phyloP scores from a whole-genome alignment of 176 grass and related monocot genomes.

The Echinochloa phyllopogon region DNA sequence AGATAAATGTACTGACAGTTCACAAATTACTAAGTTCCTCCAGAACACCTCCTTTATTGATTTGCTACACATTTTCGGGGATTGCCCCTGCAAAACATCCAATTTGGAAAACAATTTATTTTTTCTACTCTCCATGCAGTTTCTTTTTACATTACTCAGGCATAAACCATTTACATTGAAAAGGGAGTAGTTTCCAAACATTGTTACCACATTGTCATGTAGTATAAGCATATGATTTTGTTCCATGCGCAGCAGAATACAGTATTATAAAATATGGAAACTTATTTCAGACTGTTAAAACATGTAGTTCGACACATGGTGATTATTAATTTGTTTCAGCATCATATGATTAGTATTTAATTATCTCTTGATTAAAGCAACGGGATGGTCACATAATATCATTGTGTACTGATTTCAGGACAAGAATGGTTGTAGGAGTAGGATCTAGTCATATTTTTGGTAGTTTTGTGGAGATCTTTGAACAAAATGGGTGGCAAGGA shows the following conservation, averaged over 20 bases:
- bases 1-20: conserved; percentile 13
- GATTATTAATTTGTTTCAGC: not conserved
- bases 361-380: conserved; percentile 6
- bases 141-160: not conserved
- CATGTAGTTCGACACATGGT: not conserved
- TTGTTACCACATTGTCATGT: not conserved
- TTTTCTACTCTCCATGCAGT: not conserved
- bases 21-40: not conserved
- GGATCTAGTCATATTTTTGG: conserved; percentile 75
- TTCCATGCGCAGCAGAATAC: not conserved
- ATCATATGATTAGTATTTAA: not conserved
- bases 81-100: not conserved
- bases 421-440: conserved; percentile 92
- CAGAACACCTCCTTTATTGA: not conserved
- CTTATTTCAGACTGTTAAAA: conserved; percentile 17
- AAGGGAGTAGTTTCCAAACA: not conserved
- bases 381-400: conserved; percentile 26
- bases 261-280: not conserved
- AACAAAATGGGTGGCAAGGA: conserved; percentile 74
- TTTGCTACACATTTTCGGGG: conserved; percentile 9
- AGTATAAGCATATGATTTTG: conserved; percentile 31
- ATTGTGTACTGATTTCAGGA: conserved; percentile 49
- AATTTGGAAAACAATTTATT: conserved; percentile 3
- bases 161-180: not conserved
- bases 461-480: conserved; percentile 67